These are phyloP conservation scores for Arthrobotrys sphaeroides DNA, from an alignment of 2,329 filamentous ascomycete genomes.

Conservation along the genomic window DNA sequence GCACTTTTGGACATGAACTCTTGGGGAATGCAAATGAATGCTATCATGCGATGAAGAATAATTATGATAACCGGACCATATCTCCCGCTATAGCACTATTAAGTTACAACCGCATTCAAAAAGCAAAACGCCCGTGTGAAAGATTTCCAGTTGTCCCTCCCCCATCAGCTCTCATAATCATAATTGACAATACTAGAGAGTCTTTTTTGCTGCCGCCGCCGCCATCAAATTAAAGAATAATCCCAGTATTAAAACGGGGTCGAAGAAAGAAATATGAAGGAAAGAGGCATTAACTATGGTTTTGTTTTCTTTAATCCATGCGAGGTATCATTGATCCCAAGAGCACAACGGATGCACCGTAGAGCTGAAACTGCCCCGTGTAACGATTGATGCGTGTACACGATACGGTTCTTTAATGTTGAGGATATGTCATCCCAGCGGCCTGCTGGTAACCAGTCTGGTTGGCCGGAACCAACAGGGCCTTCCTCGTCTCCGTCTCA, in stretches of 20 bases:
- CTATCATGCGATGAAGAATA: not conserved
- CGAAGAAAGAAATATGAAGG: not conserved
- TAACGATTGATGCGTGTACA: not conserved
- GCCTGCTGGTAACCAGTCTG: slow-evolving; percentile 39
- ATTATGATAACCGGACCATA: too few species aligned
- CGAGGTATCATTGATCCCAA: not conserved
- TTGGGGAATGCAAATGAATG: not conserved
- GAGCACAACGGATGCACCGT: not conserved
- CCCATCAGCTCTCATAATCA: not conserved
- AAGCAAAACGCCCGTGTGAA: not conserved
- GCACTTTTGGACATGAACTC: not conserved
- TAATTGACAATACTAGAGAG: too few species aligned
- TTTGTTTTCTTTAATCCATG: not conserved
- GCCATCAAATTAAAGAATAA: slow-evolving; percentile 7
- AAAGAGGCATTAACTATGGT: not conserved
- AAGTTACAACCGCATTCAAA: too few species aligned
- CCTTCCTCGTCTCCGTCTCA: slow-evolving; percentile 37
- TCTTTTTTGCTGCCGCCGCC: not conserved
- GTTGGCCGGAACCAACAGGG: slow-evolving; percentile 39
- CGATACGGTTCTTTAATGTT: slow-evolving; percentile 4
- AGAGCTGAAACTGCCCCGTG: not conserved
- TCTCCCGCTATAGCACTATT: too few species aligned
- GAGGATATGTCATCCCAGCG: slow-evolving; percentile 24
- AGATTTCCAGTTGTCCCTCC: not conserved
- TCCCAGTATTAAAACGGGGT: not conserved